phyloP scores from a whole-genome alignment of 2,329 filamentous ascomycete species.

The Hortaea werneckii region DNA sequence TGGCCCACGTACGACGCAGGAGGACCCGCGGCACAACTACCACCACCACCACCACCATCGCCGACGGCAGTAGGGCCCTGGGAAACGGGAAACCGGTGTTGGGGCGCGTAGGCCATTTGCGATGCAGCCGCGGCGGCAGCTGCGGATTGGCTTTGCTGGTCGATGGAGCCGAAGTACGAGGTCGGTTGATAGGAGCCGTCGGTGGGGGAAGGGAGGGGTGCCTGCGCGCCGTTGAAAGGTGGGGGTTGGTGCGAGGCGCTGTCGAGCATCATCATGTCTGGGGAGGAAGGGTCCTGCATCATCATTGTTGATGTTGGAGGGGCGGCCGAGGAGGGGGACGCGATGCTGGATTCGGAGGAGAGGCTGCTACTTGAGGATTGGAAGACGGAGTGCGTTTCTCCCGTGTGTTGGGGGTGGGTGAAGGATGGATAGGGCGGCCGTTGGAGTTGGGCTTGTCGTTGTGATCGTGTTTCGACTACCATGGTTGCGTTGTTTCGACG shows the following conservation, averaged over 20 bases:
- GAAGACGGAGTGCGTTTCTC: conserved; percentile 25
- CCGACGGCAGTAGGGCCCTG: not conserved
- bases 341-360: conserved; percentile 25
- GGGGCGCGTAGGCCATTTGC: conserved; percentile 19
- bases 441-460: conserved; percentile 16
- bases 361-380: conserved; percentile 34
- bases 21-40: too few relatives aligned
- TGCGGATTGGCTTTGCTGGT: conserved; percentile 4
- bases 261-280: not conserved
- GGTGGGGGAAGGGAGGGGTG: conserved; percentile 24
- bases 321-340: conserved; percentile 9
- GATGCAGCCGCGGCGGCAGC: conserved; percentile 2
- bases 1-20: conserved; percentile 18
- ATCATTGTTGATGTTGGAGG: conserved; percentile 12
- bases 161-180: conserved; percentile 24
- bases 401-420: conserved; percentile 15
- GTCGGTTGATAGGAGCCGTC: conserved; percentile 21
- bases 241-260: not conserved
- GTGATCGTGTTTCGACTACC: conserved; percentile 13
- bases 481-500: conserved; percentile 2
- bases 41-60: too few relatives aligned
- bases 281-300: conserved; percentile 14
- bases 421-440: conserved; percentile 27
- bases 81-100: conserved; percentile 7
- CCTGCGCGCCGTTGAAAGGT: not conserved